Base-by-base conservation (phyloP, 768 basidiomycete species). In the Kwoniella dejecticola region DNA sequence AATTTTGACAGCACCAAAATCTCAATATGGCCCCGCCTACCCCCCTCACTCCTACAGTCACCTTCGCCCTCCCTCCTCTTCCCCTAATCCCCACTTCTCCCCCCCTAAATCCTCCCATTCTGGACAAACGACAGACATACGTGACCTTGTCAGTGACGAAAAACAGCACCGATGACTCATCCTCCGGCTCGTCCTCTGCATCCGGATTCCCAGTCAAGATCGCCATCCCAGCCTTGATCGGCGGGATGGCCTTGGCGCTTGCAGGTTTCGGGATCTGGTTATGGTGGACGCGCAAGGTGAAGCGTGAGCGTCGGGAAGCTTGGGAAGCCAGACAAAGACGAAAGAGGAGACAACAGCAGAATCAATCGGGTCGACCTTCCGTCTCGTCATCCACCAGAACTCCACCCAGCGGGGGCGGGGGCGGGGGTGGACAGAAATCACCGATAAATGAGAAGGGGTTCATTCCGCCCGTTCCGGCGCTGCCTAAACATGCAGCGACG, bases 211-310 rank as follows among this genome's bases (percentile, higher is more conserved):
- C 72, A 1, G 69, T 74, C 0, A 63, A 64, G 12, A 66, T 74
- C 15, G 72, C 72, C 38, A 59, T 74, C 4, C 72, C 72, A 4
- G 72, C 72, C 5, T 47, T 74, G 40, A 60, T 69, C 15, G 72
- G 72, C 10, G 72, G 72, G 6, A 74, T 74, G 72, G 69, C 67
- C 6, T 33, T 70, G 29, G 72, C 72, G 13, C 6, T 70, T 8
- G 42, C 53, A 1, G 68, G 52, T 10, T 68, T 68, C 36, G 50
- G 64, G 4, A 27, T 66, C 8, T 74, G 58, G 56, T 69, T 45
- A 52, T 74, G 60, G 58, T 48, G 53, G 40, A 41, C 40, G 33
- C 61, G 60, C 26, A 38, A 63, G 30, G 49, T 57, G 17, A 63
- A 60, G 65, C 40, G 62, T 29, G 60, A 68, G 42, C 41, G 53